These are phyloP conservation scores for Pseudogymnoascus verrucosus DNA, from an alignment of 2,329 filamentous ascomycete genomes.

Conservation along the genomic window DNA sequence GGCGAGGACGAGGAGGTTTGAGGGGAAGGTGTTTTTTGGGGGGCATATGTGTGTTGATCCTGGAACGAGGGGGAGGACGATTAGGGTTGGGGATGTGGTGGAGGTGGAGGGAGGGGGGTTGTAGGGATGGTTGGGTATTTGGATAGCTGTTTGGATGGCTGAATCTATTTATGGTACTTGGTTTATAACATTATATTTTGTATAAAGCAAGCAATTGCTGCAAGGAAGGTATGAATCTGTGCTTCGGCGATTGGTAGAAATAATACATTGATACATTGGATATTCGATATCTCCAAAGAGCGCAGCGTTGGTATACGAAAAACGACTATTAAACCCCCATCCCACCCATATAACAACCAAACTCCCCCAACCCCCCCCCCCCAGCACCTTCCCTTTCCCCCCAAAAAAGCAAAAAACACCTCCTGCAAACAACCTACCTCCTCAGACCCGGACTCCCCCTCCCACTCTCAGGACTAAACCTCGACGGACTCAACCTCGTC, in stretches of 20 bases:
- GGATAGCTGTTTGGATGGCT: background rate
- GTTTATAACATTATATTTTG: background rate
- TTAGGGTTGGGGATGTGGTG: constrained; percentile 41
- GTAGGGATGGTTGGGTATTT: background rate
- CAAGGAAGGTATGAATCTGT: background rate
- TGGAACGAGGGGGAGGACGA: constrained; percentile 22
- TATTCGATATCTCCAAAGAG: background rate
- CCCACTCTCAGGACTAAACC: background rate
- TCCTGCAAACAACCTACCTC: background rate
- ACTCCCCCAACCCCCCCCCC: background rate
- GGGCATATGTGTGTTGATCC: constrained; percentile 58
- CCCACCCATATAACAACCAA: background rate
- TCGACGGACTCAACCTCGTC: background rate
- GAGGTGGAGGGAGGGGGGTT: background rate
- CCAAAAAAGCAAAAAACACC: too few species aligned
- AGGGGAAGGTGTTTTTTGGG: constrained; percentile 84
- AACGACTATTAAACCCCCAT: background rate
- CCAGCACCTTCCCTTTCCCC: too few species aligned
- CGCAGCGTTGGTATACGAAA: background rate
- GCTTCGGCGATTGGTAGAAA: background rate
- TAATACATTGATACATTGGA: background rate
- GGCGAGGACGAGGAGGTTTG: constrained; percentile 74
- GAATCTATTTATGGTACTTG: background rate
- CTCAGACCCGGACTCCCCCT: background rate
- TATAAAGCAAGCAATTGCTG: background rate